These are phyloP conservation scores for Astragalus glycyphyllos DNA, from an alignment of 306 rosid species.

Conservation along the genomic window DNA sequence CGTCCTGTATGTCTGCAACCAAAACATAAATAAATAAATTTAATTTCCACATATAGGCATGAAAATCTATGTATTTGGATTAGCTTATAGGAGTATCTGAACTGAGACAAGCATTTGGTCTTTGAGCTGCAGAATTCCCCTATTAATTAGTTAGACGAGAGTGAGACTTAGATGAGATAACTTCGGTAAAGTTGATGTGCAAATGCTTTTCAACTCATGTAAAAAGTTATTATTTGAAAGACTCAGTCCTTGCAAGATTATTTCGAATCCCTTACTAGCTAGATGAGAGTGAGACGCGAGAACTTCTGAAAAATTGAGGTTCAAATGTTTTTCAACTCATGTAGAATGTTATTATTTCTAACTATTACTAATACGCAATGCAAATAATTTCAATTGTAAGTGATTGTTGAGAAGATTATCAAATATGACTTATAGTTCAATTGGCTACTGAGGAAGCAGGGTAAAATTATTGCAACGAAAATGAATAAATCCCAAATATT, in stretches of 20 bases:
- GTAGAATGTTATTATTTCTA: background rate
- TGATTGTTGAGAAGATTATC: background rate
- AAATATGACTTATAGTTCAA: slow-evolving; percentile 10
- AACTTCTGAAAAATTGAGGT: background rate
- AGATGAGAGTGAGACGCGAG: background rate
- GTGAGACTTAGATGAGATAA: background rate
- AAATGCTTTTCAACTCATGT: too few relatives aligned
- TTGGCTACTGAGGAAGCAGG: slow-evolving; percentile 25
- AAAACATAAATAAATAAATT: slow-evolving; percentile 42
- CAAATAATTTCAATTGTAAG: background rate
- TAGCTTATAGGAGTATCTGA: background rate
- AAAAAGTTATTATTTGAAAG: background rate
- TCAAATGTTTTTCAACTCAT: background rate
- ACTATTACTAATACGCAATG: background rate
- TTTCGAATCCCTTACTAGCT: too few relatives aligned
- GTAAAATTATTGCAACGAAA: background rate
- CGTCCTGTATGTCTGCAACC: slow-evolving; percentile 69
- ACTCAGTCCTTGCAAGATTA: background rate
- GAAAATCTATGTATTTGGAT: slow-evolving; percentile 9
- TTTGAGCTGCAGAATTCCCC: background rate
- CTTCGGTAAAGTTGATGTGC: background rate
- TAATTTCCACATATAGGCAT: slow-evolving; percentile 33
- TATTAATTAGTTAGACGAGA: background rate
- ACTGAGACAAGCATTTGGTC: background rate
- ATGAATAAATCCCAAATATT: slow-evolving; percentile 5